Evolutionary conservation across 192 early-diverging fungal genomes (phyloP).

Genomic region (Podila epigama): DNA sequence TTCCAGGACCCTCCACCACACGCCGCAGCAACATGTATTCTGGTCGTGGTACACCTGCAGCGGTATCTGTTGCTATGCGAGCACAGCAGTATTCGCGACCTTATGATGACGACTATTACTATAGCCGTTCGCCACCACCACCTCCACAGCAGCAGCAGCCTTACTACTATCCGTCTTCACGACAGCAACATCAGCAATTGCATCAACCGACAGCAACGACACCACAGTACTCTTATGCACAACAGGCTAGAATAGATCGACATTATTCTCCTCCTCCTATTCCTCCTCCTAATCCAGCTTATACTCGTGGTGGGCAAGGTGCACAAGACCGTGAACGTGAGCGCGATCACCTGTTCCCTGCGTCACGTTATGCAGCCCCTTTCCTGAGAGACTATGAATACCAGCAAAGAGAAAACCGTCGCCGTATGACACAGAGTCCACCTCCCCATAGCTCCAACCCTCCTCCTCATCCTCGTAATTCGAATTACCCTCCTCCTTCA

Average conservation of each 20-base stretch:
- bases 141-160: constrained; percentile 1
- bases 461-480: neutral
- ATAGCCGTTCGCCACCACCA: neutral
- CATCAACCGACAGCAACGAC: constrained; percentile 6
- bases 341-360: constrained; percentile 23
- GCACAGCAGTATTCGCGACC: neutral
- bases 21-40: neutral
- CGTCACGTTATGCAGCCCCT: constrained; percentile 41
- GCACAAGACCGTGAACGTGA: neutral
- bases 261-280: neutral
- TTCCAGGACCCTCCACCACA: neutral
- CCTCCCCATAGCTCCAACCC: too few species aligned
- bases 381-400: constrained; percentile 43
- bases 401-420: constrained; percentile 29
- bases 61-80: neutral
- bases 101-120: neutral
- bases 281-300: too few species aligned
- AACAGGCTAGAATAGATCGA: neutral
- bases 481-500: neutral
- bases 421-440: constrained; percentile 7
- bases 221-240: neutral
- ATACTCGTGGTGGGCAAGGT: too few species aligned
- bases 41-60: neutral
- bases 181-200: neutral
- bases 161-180: neutral